Conservation (phyloP, 495 filamentous ascomycete species). For the Tetracladium setigerum region DNA sequence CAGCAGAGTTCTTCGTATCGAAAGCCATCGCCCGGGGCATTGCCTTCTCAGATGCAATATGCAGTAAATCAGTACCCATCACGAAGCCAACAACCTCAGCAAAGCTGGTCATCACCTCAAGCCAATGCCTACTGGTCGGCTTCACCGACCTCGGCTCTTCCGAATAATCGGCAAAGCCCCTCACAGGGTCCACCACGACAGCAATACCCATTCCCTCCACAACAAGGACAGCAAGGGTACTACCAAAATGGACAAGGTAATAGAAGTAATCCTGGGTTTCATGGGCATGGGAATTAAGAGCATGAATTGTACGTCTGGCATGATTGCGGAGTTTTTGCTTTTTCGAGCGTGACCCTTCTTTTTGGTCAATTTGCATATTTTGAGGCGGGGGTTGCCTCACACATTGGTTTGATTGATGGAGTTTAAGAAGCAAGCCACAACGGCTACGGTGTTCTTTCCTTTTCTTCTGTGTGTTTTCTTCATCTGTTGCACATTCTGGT, state of each 20-base stretch:
- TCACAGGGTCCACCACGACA: conserved; percentile 1
- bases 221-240: conserved; percentile 9
- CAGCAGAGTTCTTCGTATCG: conserved; percentile 9
- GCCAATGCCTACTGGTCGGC: not conserved
- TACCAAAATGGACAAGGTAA: not conserved
- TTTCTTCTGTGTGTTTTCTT: too few relatives aligned
- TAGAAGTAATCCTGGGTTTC: not conserved
- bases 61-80: too few relatives aligned
- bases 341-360: too few relatives aligned
- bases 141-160: conserved; percentile 4
- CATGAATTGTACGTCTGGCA: too few relatives aligned
- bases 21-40: not conserved
- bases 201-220: conserved; percentile 3
- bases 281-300: too few relatives aligned
- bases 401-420: too few relatives aligned
- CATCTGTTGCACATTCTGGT: too few relatives aligned
- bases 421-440: too few relatives aligned
- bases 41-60: conserved; percentile 1
- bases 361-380: too few relatives aligned
- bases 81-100: not conserved
- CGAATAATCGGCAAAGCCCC: conserved; percentile 13
- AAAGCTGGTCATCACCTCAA: not conserved
- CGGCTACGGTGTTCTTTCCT: too few relatives aligned
- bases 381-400: too few relatives aligned
- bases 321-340: too few relatives aligned